phyloP scores from a whole-genome alignment of 1,284 basidiomycete genomes.

The Amylostereum areolatum region DNA sequence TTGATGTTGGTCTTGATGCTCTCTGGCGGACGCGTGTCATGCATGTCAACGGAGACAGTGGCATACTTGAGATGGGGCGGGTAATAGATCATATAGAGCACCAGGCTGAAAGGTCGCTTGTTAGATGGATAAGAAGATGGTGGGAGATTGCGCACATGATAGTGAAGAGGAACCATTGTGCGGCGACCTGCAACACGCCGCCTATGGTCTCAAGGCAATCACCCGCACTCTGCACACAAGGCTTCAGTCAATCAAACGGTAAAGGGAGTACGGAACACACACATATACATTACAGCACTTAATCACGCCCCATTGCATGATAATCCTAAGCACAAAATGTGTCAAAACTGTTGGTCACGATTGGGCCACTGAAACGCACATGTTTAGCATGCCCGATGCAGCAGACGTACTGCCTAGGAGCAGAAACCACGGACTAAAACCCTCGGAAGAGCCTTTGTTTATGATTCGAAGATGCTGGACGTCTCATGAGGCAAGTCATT shows the following conservation, averaged over 20 bases:
- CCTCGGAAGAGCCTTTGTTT: constrained; percentile 71
- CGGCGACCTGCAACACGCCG: constrained; percentile 77
- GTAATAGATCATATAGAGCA: constrained; percentile 92
- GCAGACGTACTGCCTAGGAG: constrained; percentile 85
- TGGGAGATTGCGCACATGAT: constrained; percentile 59
- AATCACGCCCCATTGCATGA: constrained; percentile 85
- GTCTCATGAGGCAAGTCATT: neutral
- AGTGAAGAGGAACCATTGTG: constrained; percentile 87
- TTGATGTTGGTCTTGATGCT: constrained; percentile 42
- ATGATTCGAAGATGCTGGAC: constrained; percentile 71
- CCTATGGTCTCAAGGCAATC: constrained; percentile 80
- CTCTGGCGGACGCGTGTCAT: constrained; percentile 35
- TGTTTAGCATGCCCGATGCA: constrained; percentile 77
- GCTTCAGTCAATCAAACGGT: neutral
- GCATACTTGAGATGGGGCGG: constrained; percentile 76
- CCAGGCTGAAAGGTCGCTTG: constrained; percentile 46
- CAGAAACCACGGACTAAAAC: constrained; percentile 91
- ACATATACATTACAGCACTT: constrained; percentile 78
- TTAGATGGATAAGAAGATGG: neutral
- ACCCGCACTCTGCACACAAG: constrained; percentile 50
- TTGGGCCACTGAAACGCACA: constrained; percentile 37
- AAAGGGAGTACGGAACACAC: constrained; percentile 23
- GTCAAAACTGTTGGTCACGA: neutral
- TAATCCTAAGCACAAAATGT: constrained; percentile 32
- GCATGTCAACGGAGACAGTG: constrained; percentile 37